Conservation (phyloP, 2,329 filamentous ascomycete species). For the Fusarium denticulatum region DNA sequence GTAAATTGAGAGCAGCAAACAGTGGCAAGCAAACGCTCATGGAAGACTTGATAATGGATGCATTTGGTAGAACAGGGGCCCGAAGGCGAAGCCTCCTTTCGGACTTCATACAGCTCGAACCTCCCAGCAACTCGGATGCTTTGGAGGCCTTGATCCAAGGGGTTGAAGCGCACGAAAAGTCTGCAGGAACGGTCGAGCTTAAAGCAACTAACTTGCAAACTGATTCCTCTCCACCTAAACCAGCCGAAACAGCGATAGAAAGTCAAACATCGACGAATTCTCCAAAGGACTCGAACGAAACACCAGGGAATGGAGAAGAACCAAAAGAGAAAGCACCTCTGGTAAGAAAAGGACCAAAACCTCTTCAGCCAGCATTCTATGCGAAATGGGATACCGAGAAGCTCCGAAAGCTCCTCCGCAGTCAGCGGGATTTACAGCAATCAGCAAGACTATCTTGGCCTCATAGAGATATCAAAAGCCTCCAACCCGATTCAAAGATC, state of each 20-base stretch:
- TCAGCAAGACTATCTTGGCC: conserved; percentile 42
- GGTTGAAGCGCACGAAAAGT: neutral
- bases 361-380: conserved; percentile 49
- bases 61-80: conserved; percentile 64
- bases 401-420: conserved; percentile 53
- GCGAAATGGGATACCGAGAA: conserved; percentile 61
- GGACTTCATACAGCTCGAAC: conserved; percentile 49
- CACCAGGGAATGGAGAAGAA: neutral
- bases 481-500: conserved; percentile 50
- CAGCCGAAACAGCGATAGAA: neutral
- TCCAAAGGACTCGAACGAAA: neutral
- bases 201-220: neutral
- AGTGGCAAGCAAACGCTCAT: conserved; percentile 60
- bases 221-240: neutral
- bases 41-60: conserved; percentile 57
- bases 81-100: conserved; percentile 60
- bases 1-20: conserved; percentile 63
- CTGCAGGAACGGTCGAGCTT: neutral
- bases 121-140: conserved; percentile 53
- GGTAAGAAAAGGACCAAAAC: conserved; percentile 1
- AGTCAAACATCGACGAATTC: neutral
- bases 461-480: conserved; percentile 35
- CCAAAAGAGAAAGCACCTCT: neutral
- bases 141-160: conserved; percentile 49
- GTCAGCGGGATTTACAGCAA: conserved; percentile 52